Evolutionary conservation across 805 yeast species (phyloP), one percentile per base, ranked within the genome.

Genomic region (Cyberlindnera lachancei): DNA sequence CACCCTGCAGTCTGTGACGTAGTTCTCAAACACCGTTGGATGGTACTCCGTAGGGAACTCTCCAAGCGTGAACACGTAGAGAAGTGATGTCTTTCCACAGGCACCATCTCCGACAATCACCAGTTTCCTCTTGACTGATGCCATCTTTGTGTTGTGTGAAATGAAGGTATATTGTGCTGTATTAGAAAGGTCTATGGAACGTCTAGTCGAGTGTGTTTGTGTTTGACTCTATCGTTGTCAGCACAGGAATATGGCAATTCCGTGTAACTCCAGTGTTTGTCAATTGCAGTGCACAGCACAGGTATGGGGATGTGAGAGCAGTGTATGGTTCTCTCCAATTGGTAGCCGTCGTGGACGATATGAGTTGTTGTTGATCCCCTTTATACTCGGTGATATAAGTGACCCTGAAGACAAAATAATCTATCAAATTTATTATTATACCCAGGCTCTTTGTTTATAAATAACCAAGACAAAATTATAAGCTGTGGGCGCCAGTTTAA

Each of bases 71-170:
- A 88, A 88, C 15, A 87, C 96, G 49, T 85, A 83, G n/a, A 87
- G 63, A 23, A 87, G 62, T 2, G 95, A 86, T 0, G 96, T 87
- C 58, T 87, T 87, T 9, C 96, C 96, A 57, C 95, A 85, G 1
- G 94, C 95, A 33, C 96, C 95, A 58, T 87, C 96, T 16, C 96
- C 96, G 9, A 87, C 92, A 27, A 87, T 87, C 25, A 87, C 95
- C 16, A 87, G 63, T 53, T 87, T 87, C 47, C 95, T 67, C 43
- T 71, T 74, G 25, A 73, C 59, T 7, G 41, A 35, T 7, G 45
- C 33, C 45, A 35, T 37, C n/a, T 7, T 21, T 15, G 14, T 15
- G 14, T 21, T 15, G n/a, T 23, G 6, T 24, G 12, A 13, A 13
- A 15, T 15, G 7, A 15, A 12, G 3, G 10, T 14, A 15, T 10